A percentile compares a stretch with the other conserved stretches of the same genome.
These are phyloP conservation scores for Glycine tomentella DNA, from an alignment of 306 rosid species.

Conservation along the genomic window DNA sequence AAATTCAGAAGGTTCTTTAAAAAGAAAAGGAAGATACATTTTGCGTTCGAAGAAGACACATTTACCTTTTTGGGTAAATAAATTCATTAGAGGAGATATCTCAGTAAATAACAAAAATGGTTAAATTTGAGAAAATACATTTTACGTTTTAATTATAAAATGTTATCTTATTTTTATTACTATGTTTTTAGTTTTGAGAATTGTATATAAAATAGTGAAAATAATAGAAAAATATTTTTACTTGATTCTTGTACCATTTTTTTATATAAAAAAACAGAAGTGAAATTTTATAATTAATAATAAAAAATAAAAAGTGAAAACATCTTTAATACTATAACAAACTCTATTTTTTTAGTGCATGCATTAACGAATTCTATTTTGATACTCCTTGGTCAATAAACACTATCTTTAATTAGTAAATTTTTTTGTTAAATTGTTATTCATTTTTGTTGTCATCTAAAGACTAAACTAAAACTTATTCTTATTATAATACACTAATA, in stretches of 20 bases:
- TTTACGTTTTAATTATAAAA: not conserved
- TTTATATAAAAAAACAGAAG: too few species aligned
- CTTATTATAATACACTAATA: not conserved
- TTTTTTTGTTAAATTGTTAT: not conserved
- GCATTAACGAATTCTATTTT: not conserved
- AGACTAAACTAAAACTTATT: not conserved
- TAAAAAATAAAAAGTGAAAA: not conserved
- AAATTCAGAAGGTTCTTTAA: too few species aligned
- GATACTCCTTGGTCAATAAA: not conserved
- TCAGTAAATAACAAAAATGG: not conserved
- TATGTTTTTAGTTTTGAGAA: not conserved
- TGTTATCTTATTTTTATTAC: not conserved
- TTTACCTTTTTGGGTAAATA: not conserved
- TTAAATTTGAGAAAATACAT: not conserved
- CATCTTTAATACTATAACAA: not conserved
- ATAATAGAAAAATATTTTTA: not conserved
- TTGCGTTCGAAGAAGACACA: too few species aligned
- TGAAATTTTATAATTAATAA: not conserved
- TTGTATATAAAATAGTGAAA: too few species aligned
- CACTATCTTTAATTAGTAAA: not conserved
- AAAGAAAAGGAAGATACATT: too few species aligned
- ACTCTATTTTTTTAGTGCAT: not conserved
- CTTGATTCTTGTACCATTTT: not conserved
- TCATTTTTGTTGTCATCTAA: not conserved
- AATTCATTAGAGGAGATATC: not conserved